Conservation (phyloP, 345 rosid genomes). For the Lenwebbia sp. region DNA sequence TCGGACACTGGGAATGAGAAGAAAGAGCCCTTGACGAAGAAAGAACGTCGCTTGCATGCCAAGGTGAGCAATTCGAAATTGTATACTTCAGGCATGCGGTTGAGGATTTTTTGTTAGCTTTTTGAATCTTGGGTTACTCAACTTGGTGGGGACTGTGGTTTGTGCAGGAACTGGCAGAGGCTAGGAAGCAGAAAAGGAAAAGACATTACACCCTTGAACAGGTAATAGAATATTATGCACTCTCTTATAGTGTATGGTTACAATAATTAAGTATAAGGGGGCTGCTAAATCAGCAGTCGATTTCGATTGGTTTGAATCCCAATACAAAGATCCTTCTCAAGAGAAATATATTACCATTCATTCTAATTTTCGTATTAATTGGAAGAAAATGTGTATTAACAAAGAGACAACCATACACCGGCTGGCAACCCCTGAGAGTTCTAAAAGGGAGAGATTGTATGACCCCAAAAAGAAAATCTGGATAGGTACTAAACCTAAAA, state of each 20-base stretch:
- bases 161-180: conserved; percentile 58
- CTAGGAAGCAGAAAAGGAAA: conserved; percentile 86
- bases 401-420: too few species aligned
- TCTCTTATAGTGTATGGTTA: too few species aligned
- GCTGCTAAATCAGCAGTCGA: too few species aligned
- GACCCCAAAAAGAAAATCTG: too few species aligned
- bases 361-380: too few species aligned
- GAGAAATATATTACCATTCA: too few species aligned
- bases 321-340: background rate
- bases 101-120: background rate
- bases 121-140: background rate
- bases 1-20: background rate
- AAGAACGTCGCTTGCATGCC: conserved; percentile 38
- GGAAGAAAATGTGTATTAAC: too few species aligned
- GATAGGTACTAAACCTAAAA: too few species aligned
- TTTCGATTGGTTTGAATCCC: too few species aligned
- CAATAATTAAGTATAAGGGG: too few species aligned
- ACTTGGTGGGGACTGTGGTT: background rate
- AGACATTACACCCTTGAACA: conserved; percentile 72
- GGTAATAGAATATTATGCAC: conserved; percentile 13
- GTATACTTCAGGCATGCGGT: background rate
- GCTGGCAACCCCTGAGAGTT: too few species aligned
- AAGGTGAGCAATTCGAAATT: conserved; percentile 20
- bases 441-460: too few species aligned
- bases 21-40: conserved; percentile 7